Conservation (phyloP, 345 rosid genomes). For the Viola odorata region DNA sequence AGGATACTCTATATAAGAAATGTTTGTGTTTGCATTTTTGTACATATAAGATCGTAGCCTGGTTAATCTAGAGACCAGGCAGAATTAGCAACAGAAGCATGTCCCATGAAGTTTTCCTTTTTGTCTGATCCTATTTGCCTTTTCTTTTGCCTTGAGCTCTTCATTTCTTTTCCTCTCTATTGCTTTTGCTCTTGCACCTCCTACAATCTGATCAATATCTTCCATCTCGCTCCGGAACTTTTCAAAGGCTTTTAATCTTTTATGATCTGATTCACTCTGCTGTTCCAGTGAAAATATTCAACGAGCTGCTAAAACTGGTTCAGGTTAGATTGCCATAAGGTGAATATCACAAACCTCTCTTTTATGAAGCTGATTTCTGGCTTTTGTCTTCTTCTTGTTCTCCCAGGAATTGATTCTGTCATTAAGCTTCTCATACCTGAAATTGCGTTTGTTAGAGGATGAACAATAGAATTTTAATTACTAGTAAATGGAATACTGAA, state of each 20-base stretch:
- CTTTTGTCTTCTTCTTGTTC: conserved; percentile 45
- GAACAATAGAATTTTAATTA: not conserved
- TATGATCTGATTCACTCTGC: conserved; percentile 41
- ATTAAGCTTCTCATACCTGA: conserved; percentile 49
- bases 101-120: conserved; percentile 43
- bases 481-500: not conserved
- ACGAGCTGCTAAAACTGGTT: not conserved
- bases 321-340: not conserved
- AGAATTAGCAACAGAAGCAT: conserved; percentile 51
- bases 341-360: conserved; percentile 46
- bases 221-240: conserved; percentile 37
- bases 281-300: conserved; percentile 18
- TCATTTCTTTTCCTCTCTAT: conserved; percentile 41
- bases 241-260: conserved; percentile 36
- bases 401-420: conserved; percentile 56
- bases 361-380: conserved; percentile 40
- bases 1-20: not conserved
- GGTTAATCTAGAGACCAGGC: conserved; percentile 3
- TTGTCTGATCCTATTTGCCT: conserved; percentile 54
- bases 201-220: conserved; percentile 36
- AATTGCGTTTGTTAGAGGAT: conserved; percentile 10
- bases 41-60: not conserved
- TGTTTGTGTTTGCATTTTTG: not conserved
- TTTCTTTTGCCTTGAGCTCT: conserved; percentile 52
- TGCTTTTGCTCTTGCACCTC: conserved; percentile 52